Evolutionary conservation across 2,329 filamentous ascomycete species (phyloP).

Genomic region (Basipetospora chlamydospora): DNA sequence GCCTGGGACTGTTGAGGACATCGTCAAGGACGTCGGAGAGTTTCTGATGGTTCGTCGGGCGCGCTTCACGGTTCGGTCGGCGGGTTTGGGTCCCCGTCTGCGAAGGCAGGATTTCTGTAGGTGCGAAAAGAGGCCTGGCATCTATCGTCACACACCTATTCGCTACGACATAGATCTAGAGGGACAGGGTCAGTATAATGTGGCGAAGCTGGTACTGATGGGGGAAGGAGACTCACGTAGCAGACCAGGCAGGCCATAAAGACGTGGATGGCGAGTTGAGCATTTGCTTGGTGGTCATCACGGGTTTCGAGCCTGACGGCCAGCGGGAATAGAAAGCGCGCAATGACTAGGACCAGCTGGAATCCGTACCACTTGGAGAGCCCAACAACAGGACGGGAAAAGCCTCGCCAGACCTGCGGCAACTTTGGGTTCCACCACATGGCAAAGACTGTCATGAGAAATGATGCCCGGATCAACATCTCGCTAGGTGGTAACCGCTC

Average conservation of each 20-base stretch:
- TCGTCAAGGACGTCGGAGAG: constrained; percentile 34
- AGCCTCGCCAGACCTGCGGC: constrained; percentile 43
- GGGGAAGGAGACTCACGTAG: constrained; percentile 26
- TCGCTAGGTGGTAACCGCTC: constrained; percentile 23
- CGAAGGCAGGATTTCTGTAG: constrained; percentile 5
- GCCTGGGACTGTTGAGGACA: constrained; percentile 18
- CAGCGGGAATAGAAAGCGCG: constrained; percentile 35
- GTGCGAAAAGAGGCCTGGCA: constrained; percentile 36
- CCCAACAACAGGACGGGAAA: constrained; percentile 42
- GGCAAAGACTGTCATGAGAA: constrained; percentile 34
- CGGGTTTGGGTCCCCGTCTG: no score
- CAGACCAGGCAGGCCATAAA: constrained; percentile 37
- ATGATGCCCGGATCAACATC: constrained; percentile 28
- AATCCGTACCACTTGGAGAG: constrained; percentile 52
- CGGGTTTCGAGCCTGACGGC: constrained; percentile 25
- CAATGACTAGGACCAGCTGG: constrained; percentile 42
- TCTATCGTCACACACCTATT: constrained; percentile 37
- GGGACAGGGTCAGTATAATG: constrained; percentile 11
- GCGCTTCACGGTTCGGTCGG: no score
- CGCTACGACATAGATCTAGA: constrained; percentile 30
- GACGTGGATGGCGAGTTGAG: constrained; percentile 36
- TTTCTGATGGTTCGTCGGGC: no score
- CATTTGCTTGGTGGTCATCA: constrained; percentile 21
- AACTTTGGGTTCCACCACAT: constrained; percentile 58
- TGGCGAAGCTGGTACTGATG: no score